Evolutionary conservation across 2,329 filamentous ascomycete genomes (phyloP).

Genomic region (Fusarium denticulatum): DNA sequence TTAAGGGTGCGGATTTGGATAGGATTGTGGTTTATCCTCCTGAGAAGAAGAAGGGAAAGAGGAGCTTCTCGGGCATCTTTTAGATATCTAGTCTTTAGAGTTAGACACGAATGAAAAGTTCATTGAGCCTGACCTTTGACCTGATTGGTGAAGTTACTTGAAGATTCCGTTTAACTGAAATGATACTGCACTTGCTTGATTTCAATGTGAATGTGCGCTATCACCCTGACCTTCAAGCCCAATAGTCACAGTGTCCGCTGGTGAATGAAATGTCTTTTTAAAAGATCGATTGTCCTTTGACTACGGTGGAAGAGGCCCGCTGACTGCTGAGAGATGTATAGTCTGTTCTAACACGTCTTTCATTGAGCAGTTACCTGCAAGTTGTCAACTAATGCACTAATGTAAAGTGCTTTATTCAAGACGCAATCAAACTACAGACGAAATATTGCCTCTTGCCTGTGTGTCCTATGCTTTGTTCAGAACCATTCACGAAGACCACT

Average conservation of each 20-base stretch:
- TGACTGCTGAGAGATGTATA: accelerated
- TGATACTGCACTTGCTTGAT: accelerated
- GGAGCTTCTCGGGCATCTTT: neutral
- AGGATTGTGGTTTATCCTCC: constrained; percentile 68
- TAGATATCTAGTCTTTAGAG: neutral
- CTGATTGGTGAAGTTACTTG: accelerated
- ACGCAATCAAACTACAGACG: accelerated
- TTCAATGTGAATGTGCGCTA: accelerated
- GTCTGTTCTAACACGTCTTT: accelerated
- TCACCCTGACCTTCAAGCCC: accelerated
- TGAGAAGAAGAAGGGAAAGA: constrained; percentile 48
- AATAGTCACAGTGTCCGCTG: accelerated
- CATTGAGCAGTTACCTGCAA: accelerated
- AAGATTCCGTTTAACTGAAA: accelerated
- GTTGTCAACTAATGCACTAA: accelerated
- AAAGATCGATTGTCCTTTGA: too few relatives aligned
- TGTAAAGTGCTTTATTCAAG: too few relatives aligned
- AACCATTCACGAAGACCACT: neutral
- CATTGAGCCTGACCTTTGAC: neutral
- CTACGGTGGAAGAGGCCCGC: too few relatives aligned
- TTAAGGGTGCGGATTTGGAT: constrained; percentile 68
- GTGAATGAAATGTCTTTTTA: accelerated
- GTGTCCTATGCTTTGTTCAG: accelerated
- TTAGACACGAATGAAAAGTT: too few relatives aligned
- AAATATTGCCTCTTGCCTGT: accelerated